Base-by-base conservation (phyloP, 306 rosid species). In the Arachis stenosperma region DNA sequence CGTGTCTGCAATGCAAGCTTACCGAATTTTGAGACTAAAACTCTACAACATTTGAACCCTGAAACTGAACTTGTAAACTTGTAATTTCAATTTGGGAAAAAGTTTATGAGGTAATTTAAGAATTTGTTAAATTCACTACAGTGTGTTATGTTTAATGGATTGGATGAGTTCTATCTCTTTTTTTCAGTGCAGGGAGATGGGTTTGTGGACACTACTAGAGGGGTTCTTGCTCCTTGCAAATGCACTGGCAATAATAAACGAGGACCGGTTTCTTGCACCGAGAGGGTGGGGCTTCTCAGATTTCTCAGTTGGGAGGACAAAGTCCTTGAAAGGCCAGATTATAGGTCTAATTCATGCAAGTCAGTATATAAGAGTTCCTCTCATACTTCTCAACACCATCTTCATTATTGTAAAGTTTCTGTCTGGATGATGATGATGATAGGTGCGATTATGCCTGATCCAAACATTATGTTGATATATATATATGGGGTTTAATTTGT, bases 341-440 rank as follows among this genome's bases (percentile, higher is more conserved):
- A 84, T 89, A 36, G 96, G 96, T 44, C 95, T 91, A 54, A 91
- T 87, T 68, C 87, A 91, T 76, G 97, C 96, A 50, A 87, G 90
- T 46, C 92, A 84, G 81, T 86, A 86, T 76, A 70, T 89, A 58
- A 89, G 93, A 80, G 84, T 91, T 76, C 97, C 96, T 69, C 96
- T 91, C 43, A 73, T 87, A 22, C 85, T 90, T 71, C 90, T 90
- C 40, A 88, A 90, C 70, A 41, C 85, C 61, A 67, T 90, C 71
- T 90, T 41, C 79, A 85, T 90, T n/a, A 33, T 84, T 54, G 83
- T 90, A 7, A 90, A 90, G 81, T 77, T 88, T 85, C 88, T 90
- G 59, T 85, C 90, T 9, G 90, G 90, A 70, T 90, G 85, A 88
- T 78, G 63, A 81, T 90, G 84, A 88, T 80, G 60, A 81, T 27